Evolutionary conservation across 495 filamentous ascomycete genomes (phyloP).

Genomic region (Aeminium ludgeri): DNA sequence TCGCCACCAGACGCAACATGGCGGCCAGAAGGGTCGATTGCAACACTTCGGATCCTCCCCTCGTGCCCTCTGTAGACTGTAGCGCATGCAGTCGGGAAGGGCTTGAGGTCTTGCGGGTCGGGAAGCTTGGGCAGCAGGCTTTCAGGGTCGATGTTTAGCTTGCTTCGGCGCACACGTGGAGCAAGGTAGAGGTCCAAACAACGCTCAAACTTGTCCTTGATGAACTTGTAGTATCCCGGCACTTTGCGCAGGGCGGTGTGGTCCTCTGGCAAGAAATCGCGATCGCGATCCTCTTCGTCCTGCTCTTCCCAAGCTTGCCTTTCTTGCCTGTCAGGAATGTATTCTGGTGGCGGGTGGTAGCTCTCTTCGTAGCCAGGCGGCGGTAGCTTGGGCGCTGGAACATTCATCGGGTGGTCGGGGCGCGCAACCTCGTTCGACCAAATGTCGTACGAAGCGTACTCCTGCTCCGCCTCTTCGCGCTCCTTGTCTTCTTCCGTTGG

Average conservation of each 20-base stretch:
- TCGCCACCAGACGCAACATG: constrained; percentile 86
- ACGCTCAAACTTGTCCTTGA: constrained; percentile 91
- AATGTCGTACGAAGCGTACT: constrained; percentile 61
- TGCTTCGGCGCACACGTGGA: constrained; percentile 76
- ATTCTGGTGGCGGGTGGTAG: constrained; percentile 93
- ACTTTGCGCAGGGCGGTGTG: constrained; percentile 75
- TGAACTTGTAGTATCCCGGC: constrained; percentile 75
- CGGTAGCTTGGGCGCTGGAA: constrained; percentile 88
- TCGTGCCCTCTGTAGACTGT: constrained; percentile 76
- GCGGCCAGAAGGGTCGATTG: constrained; percentile 58
- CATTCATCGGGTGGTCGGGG: constrained; percentile 79
- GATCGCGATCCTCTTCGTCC: constrained; percentile 81
- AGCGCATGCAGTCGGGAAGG: constrained; percentile 78
- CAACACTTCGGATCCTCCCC: constrained; percentile 68
- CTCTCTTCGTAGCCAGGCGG: constrained; percentile 89
- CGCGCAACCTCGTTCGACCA: constrained; percentile 82
- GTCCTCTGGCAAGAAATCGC: constrained; percentile 68
- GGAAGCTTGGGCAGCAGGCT: constrained; percentile 87
- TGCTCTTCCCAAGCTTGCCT: constrained; percentile 73
- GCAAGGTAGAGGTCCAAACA: constrained; percentile 92
- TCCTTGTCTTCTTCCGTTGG: constrained; percentile 41
- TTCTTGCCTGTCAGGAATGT: constrained; percentile 72
- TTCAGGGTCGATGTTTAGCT: constrained; percentile 90
- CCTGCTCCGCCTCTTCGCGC: constrained; percentile 41
- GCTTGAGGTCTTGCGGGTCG: constrained; percentile 79